phyloP scores from a whole-genome alignment of 306 rosid genomes.

The Castanea mollissima region DNA sequence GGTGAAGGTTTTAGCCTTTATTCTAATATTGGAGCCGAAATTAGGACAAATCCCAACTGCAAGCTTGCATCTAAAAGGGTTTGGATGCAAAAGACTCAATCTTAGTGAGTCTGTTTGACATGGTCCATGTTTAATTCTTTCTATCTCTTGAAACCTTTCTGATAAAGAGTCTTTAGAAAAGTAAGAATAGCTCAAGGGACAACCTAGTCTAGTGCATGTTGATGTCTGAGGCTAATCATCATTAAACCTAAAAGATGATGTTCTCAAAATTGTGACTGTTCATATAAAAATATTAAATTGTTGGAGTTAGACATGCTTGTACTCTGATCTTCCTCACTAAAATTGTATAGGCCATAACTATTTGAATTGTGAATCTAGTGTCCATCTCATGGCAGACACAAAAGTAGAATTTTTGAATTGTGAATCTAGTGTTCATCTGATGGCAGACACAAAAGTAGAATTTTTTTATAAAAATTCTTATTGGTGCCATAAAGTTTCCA shows the following conservation, averaged over 20 bases:
- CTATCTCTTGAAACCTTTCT: constrained; percentile 39
- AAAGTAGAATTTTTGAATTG: not conserved
- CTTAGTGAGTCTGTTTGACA: too few relatives aligned
- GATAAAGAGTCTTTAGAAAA: constrained; percentile 40
- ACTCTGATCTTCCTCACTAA: constrained; percentile 28
- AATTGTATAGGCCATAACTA: constrained; percentile 22
- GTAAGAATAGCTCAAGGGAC: constrained; percentile 36
- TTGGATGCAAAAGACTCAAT: too few relatives aligned
- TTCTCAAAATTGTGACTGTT: constrained; percentile 27
- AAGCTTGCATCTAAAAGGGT: too few relatives aligned
- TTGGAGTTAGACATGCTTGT: constrained; percentile 15
- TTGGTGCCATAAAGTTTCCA: constrained; percentile 17
- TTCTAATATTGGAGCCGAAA: too few relatives aligned
- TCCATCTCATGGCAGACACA: constrained; percentile 36
- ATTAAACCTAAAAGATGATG: constrained; percentile 32
- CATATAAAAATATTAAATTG: constrained; percentile 10
- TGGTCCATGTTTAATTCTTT: too few relatives aligned
- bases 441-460: too few relatives aligned
- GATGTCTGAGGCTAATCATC: constrained; percentile 39
- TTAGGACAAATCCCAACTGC: too few relatives aligned
- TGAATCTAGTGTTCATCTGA: too few relatives aligned
- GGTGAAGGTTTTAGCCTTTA: too few relatives aligned
- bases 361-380: constrained; percentile 32
- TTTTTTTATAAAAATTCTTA: constrained; percentile 16
- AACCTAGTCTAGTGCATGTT: constrained; percentile 51